Base-by-base conservation (phyloP, 225 moss, liverwort and hornwort genomes). In the Polytrichum commune region DNA sequence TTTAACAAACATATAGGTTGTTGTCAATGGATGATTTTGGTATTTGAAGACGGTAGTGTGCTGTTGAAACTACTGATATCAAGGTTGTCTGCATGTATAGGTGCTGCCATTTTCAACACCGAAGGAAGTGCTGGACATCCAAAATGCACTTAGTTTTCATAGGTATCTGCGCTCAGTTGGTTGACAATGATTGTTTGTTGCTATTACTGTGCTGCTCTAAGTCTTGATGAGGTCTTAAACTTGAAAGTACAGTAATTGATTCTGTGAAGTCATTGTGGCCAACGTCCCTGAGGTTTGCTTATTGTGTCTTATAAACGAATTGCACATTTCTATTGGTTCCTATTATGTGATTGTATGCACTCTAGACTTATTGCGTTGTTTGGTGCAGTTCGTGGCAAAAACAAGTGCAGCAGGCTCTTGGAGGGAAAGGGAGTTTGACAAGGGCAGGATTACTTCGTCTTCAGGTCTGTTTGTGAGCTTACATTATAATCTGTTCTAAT, bases 401-500 rank as follows among this genome's bases (percentile, higher is more conserved):
- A 29, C 81, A 89, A 72, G 90, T 93, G 27, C 83, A 83, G 60
- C 71, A 81, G 66, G 93, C 89, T 67, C 84, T 96, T 58, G 84
- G 88, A 64, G 77, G 77, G 46, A 71, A 67, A 71, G 83, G 81
- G 28, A 82, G 74, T 75, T 71, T 88, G 71, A 89, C 96, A 63
- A 89, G 89, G 81, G 84, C 85, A 60, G 92, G 88, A 79, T 90
- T 96, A 54, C 74, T 90, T 72, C 71, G 72, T 64, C 96, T 96
- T 62, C 93, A 93, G 93, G 96, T 96, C 82, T 58, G 58, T 16
- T 46, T 46, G 46, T 16, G 10, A 35, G 35, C 35, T 35, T 35
- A 13, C 46, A 46, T 46, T 4, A 35, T 35, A 2, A 9, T 8
- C 4, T 46, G 13, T 46, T 46, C 16, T 46, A 16, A 13, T 16